Evolutionary conservation across 2,329 filamentous ascomycete species (phyloP).

Genomic region (Fusarium sp.): DNA sequence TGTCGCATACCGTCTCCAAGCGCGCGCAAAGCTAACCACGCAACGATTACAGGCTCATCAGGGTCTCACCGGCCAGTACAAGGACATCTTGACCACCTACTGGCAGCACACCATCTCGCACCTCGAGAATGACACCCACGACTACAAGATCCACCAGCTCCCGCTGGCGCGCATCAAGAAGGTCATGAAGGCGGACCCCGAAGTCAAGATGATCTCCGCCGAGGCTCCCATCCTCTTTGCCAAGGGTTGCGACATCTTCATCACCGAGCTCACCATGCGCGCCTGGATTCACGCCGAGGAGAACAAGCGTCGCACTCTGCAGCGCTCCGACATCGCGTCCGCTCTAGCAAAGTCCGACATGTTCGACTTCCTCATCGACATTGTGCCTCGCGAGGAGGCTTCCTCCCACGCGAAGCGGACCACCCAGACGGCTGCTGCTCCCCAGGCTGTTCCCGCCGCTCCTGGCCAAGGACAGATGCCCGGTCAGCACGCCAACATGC

Average conservation of each 20-base stretch:
- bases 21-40: background rate
- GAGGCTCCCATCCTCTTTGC: constrained; percentile 98
- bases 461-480: constrained; percentile 65
- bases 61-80: constrained; percentile 90
- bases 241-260: constrained; percentile 99
- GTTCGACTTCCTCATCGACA: constrained; percentile 99
- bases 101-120: constrained; percentile 99
- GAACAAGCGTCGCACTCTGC: constrained; percentile 95
- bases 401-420: constrained; percentile 85
- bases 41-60: constrained; percentile 81
- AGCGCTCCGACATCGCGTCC: constrained; percentile 95
- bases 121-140: constrained; percentile 93
- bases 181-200: constrained; percentile 99
- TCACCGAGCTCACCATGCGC: constrained; percentile 98
- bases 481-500: constrained; percentile 62
- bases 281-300: constrained; percentile 99
- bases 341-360: constrained; percentile 98
- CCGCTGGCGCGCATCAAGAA: constrained; percentile 99
- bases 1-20: constrained; percentile 46
- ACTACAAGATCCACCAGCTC: constrained; percentile 98
- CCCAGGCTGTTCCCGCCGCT: constrained; percentile 60
- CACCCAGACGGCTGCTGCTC: constrained; percentile 59
- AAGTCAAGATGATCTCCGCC: constrained; percentile 99
- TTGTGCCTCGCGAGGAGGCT: constrained; percentile 95
- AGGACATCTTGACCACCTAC: constrained; percentile 97